Base-by-base conservation (phyloP, 805 yeast species). In the Zygoascus bituminiphila region DNA sequence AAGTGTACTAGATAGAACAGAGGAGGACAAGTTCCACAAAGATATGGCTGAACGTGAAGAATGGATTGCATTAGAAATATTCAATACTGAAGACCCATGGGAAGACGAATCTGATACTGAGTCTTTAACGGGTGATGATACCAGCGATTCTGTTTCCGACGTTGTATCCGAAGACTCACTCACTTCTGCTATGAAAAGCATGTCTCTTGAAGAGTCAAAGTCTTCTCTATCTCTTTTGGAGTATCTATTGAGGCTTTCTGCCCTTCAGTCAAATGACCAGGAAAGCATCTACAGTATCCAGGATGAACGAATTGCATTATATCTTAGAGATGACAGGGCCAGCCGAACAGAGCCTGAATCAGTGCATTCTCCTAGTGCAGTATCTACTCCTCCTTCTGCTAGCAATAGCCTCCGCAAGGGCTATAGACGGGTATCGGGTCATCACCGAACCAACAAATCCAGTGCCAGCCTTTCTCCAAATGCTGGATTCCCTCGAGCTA, bases 251-350 rank as follows among this genome's bases (percentile, higher is more conserved):
- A 65, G 91, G 37, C 66, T 84, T 14, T 62, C 76, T 12, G 77
- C 81, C 0, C 63, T 84, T 14, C 88, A 84, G 58, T 67, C 74
- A 10, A 76, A 69, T 50, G 88, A 82, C 55, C 79, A 77, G 51
- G 65, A 61, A 22, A 69, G 81, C 1, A 63, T 82, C 2, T 58
- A 77, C 7, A 66, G 75, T 6, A 74, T 79, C 8, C 73, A 74
- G n/a, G 93, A 85, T 59, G 91, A 84, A 60, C 71, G 82, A 29
- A 64, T 84, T 9, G 64, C 79, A 2, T 57, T 81, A 1, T 84
- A 81, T 54, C 63, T 84, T 17, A 71, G 76, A 42, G 86, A 84
- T 54, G 86, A 81, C 50, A 21, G 23, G 15, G 17, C 24, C 6
- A 15, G 10, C 20, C 31, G 31, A 19, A 25, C 33, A 9, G 35